phyloP scores from a whole-genome alignment of 2,329 filamentous ascomycete species.

The Hymenoscyphus salicellus region DNA sequence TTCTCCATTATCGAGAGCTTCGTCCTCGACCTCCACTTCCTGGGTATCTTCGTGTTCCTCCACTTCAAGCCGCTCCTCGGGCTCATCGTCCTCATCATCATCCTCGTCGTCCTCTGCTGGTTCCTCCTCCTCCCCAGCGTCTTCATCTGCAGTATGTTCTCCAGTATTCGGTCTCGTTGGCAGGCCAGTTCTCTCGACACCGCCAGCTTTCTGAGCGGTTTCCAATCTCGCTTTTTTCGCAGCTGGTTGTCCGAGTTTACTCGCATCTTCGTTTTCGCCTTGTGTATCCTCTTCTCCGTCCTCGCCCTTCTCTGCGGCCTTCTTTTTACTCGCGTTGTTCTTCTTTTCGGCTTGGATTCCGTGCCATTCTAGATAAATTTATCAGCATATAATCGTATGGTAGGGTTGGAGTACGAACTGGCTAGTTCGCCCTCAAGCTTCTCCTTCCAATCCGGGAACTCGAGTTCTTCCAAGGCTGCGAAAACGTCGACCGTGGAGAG shows the following conservation, averaged over 20 bases:
- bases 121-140: constrained; percentile 39
- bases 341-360: constrained; percentile 71
- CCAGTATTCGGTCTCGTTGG: constrained; percentile 45
- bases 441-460: constrained; percentile 68
- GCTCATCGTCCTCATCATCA: constrained; percentile 49
- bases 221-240: constrained; percentile 41
- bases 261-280: constrained; percentile 8
- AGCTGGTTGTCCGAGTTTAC: constrained; percentile 31
- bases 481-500: constrained; percentile 74
- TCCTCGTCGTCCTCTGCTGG: constrained; percentile 46
- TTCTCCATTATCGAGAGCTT: constrained; percentile 59
- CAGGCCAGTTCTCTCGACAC: constrained; percentile 44
- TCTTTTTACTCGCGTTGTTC: constrained; percentile 62
- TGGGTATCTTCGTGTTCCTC: constrained; percentile 55
- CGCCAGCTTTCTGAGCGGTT: constrained; percentile 31
- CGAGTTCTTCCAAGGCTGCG: constrained; percentile 70
- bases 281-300: constrained; percentile 18
- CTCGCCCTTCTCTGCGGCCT: constrained; percentile 57
- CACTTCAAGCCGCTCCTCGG: constrained; percentile 52
- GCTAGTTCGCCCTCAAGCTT: constrained; percentile 72
- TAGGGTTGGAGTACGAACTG: constrained; percentile 50
- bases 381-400: background rate
- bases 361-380: constrained; percentile 56
- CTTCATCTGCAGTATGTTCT: constrained; percentile 37
- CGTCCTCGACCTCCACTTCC: constrained; percentile 48